These are phyloP conservation scores for Papilionanthe hybrid DNA, from an alignment of 116 monocot genomes.

Conservation along the genomic window DNA sequence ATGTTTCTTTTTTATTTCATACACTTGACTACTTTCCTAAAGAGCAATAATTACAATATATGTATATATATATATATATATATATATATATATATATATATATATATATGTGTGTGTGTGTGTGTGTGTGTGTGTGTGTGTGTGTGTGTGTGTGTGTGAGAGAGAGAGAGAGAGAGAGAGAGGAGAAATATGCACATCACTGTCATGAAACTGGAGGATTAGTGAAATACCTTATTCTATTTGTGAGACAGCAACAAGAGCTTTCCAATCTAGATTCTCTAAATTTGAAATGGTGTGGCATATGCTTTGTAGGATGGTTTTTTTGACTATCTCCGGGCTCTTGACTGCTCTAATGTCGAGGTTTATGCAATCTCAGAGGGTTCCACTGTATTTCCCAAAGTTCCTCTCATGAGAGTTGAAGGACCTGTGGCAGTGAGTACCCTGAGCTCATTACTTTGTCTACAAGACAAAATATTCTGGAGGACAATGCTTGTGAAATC, in stretches of 20 bases:
- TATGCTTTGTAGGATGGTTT: constrained; percentile 33
- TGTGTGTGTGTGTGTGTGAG: too few species aligned
- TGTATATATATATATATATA: too few species aligned
- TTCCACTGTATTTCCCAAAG: constrained; percentile 90
- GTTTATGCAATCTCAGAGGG: constrained; percentile 88
- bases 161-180: too few species aligned
- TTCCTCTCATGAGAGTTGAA: constrained; percentile 82
- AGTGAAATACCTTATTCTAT: not conserved
- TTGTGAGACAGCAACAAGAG: not conserved
- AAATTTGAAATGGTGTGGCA: not conserved
- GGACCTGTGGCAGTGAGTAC: constrained; percentile 59
- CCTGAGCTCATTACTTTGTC: not conserved
- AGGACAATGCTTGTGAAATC: not conserved
- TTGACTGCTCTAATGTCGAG: constrained; percentile 65
- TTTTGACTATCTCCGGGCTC: constrained; percentile 42
- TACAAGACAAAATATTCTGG: too few species aligned
- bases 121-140: too few species aligned
- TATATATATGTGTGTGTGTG: too few species aligned
- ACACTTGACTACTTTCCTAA: too few species aligned
- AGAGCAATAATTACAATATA: too few species aligned
- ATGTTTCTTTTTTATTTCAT: too few species aligned
- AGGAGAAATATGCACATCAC: too few species aligned
- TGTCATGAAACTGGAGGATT: not conserved
- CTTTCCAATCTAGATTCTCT: not conserved
- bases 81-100: too few species aligned